phyloP scores from a whole-genome alignment of 306 rosid genomes.

The Mimosa bimucronata region DNA sequence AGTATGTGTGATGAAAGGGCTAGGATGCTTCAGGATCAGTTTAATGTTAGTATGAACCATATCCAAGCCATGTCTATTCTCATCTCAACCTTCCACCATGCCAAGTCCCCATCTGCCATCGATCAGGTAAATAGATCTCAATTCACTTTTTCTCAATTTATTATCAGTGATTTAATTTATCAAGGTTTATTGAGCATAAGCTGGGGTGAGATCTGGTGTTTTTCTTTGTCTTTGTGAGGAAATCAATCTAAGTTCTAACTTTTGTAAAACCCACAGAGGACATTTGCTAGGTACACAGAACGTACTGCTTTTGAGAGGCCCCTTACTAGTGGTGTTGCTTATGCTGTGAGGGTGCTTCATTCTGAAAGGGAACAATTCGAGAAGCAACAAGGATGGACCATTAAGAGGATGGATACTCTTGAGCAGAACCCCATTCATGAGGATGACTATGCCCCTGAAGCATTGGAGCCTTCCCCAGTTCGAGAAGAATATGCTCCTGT shows the following conservation, averaged over 20 bases:
- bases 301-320: slow-evolving; percentile 99
- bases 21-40: slow-evolving; percentile 96
- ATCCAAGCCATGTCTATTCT: slow-evolving; percentile 96
- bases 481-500: slow-evolving; percentile 98
- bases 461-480: slow-evolving; percentile 72
- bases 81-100: slow-evolving; percentile 92
- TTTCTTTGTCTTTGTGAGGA: slow-evolving; percentile 26
- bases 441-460: slow-evolving; percentile 74
- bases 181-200: slow-evolving; percentile 26
- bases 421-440: slow-evolving; percentile 80
- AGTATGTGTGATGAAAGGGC: slow-evolving; percentile 99
- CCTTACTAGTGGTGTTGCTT: slow-evolving; percentile 97
- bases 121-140: slow-evolving; percentile 71
- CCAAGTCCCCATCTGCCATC: slow-evolving; percentile 80
- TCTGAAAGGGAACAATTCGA: slow-evolving; percentile 93
- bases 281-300: slow-evolving; percentile 95
- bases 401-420: slow-evolving; percentile 85
- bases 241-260: slow-evolving; percentile 55
- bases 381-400: slow-evolving; percentile 97
- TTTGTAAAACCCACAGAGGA: slow-evolving; percentile 54
- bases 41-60: slow-evolving; percentile 96
- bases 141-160: too few relatives aligned
- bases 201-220: slow-evolving; percentile 35
- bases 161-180: not conserved
- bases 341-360: slow-evolving; percentile 97